Percentiles rank a stretch among this genome's conserved stretches.
These are phyloP conservation scores for Fusarium illudens DNA, from an alignment of 2,329 filamentous ascomycete genomes.

Conservation along the genomic window DNA sequence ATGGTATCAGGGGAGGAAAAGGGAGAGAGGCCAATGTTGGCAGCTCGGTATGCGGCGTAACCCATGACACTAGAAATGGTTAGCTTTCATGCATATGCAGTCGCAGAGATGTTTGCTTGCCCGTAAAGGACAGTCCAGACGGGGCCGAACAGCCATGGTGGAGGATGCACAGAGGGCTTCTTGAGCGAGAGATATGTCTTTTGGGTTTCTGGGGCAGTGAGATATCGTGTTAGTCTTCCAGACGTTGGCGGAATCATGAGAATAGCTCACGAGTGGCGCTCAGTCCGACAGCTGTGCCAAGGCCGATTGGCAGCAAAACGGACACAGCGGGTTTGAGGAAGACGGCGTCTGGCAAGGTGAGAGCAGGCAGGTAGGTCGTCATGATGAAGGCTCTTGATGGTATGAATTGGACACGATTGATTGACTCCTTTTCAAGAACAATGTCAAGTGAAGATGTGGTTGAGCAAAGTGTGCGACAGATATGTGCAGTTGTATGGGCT, in stretches of 20 bases:
- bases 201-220: slow-evolving; percentile 59
- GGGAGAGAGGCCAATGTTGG: slow-evolving; percentile 69
- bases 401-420: not conserved
- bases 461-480: not conserved
- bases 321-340: slow-evolving; percentile 78
- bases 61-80: slow-evolving; percentile 71
- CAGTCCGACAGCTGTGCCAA: slow-evolving; percentile 79
- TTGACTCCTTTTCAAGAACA: not conserved
- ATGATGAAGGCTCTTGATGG: slow-evolving; percentile 56
- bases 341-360: slow-evolving; percentile 76
- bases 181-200: slow-evolving; percentile 71
- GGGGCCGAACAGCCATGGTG: slow-evolving; percentile 69
- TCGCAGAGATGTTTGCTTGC: slow-evolving; percentile 38
- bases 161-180: slow-evolving; percentile 71
- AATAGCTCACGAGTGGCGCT: slow-evolving; percentile 66
- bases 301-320: slow-evolving; percentile 76
- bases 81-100: not conserved
- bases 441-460: not conserved
- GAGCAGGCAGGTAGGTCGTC: slow-evolving; percentile 80
- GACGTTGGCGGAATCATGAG: slow-evolving; percentile 2
- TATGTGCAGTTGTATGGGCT: not conserved
- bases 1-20: slow-evolving; percentile 62
- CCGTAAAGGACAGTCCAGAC: slow-evolving; percentile 74
- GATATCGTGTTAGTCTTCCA: not conserved
- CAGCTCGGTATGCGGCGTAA: slow-evolving; percentile 84